Conservation (phyloP, 1,284 basidiomycete species). For the Cutaneotrichosporon sp. region DNA sequence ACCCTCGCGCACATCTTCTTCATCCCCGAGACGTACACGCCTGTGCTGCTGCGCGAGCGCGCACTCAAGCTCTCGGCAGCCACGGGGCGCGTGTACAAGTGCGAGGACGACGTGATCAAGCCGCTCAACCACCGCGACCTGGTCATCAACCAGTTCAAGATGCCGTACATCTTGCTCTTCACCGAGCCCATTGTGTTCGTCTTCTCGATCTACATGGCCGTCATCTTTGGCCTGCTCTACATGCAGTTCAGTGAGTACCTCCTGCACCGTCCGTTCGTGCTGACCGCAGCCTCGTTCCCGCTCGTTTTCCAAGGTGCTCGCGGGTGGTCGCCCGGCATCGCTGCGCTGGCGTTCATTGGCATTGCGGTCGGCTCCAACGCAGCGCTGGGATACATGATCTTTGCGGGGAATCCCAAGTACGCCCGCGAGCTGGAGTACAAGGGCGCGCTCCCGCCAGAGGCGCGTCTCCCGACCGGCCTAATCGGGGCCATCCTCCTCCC, state of each 20-base stretch:
- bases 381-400: conserved; percentile 61
- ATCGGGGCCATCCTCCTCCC: conserved; percentile 62
- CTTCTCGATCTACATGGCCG: conserved; percentile 45
- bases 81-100: conserved; percentile 50
- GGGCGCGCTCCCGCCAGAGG: conserved; percentile 45
- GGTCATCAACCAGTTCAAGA: conserved; percentile 48
- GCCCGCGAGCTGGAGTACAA: conserved; percentile 18
- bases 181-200: conserved; percentile 55
- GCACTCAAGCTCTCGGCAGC: conserved; percentile 46
- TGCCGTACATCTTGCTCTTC: conserved; percentile 54
- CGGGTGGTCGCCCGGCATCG: conserved; percentile 56
- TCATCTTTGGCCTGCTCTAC: conserved; percentile 52
- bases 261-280: conserved; percentile 30
- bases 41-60: conserved; percentile 50
- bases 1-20: conserved; percentile 41
- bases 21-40: conserved; percentile 56
- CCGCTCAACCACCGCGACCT: conserved; percentile 39
- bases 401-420: conserved; percentile 36
- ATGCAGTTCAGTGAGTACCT: conserved; percentile 18
- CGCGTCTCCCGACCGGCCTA: conserved; percentile 63
- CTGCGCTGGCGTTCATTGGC: conserved; percentile 67
- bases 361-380: conserved; percentile 63
- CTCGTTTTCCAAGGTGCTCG: conserved; percentile 44
- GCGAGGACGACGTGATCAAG: conserved; percentile 50
- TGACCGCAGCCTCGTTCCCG: conserved; percentile 45